Evolutionary conservation across 2,329 filamentous ascomycete genomes (phyloP).

Genomic region (Penicillium polonicum): DNA sequence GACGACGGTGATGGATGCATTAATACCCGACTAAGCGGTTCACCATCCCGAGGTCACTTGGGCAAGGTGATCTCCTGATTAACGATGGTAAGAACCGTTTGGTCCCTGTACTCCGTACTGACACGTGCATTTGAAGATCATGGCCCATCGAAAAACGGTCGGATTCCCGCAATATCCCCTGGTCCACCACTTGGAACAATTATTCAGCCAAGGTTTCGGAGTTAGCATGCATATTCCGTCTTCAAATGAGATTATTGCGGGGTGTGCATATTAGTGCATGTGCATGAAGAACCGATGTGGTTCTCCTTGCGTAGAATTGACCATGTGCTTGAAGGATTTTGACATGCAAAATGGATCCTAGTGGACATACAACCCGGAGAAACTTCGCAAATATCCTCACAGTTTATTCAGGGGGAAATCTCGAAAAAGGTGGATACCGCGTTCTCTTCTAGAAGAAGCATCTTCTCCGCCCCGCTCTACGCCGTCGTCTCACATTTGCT

Average conservation of each 20-base stretch:
- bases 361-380: no score
- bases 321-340: conserved; percentile 1
- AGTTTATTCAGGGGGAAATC: no score
- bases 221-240: not conserved
- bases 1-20: not conserved
- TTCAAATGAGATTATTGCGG: not conserved
- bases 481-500: conserved; percentile 13
- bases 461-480: not conserved
- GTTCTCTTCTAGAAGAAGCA: conserved; percentile 7
- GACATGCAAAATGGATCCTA: no score
- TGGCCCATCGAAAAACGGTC: conserved; percentile 14
- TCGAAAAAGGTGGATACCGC: not conserved
- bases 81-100: not conserved
- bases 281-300: not conserved
- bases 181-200: not conserved
- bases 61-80: no score
- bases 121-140: conserved; percentile 6
- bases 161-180: conserved; percentile 2
- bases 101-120: not conserved
- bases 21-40: no score
- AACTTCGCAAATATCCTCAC: no score
- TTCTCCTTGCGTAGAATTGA: not conserved
- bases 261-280: not conserved
- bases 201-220: not conserved
- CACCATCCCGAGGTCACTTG: no score